Base-by-base conservation (phyloP, 1,139 yeast genomes). In the Hyphopichia pseudoburtonii region DNA sequence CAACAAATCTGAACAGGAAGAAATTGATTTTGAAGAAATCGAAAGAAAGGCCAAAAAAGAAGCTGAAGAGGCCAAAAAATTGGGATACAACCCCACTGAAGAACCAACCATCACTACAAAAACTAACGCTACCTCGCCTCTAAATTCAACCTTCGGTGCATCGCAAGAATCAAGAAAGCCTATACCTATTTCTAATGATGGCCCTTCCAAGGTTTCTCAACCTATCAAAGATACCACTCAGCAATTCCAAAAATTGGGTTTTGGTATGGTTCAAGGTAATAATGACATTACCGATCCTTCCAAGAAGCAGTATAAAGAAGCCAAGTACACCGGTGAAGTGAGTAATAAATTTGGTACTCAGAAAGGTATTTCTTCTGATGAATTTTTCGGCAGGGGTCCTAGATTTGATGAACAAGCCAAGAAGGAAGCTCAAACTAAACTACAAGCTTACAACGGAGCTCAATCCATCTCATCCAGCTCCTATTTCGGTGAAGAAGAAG, bases 301-400 rank as follows among this genome's bases (percentile, higher is more conserved):
- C 11, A 44, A 58, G 17, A 67, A 70, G 46, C 59, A 63, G 40
- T 66, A 66, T 46, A 72, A 75, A 46, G 82, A 78, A 57, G 66
- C 73, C 46, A 62, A 65, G 45, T 76, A 83, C 57, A 79, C 88
- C 2, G 92, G 92, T 30, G 82, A 82, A 48, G 85, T 84, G 23
- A 78, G 78, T 30, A 77, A 75, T 54, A 87, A 89, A 62, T 92
- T 76, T 60, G 97, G 97, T 39, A 68, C 70, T 29, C 97, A 90
- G 60, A 92, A 88, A 73, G 96, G 90, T 38, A 94, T 92, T 47
- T 90, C 97, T 0, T 89, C 97, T 0, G 98, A 94, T 61, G 95
- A 89, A 64, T 80, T 78, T 57, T 92, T 92, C 59, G 96, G 97
- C 12, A 82, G 96, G 54, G 94, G 94, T 28, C 76, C 76, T 3